Conservation (phyloP, 306 rosid genomes). For the Begonia fuchsioides region DNA sequence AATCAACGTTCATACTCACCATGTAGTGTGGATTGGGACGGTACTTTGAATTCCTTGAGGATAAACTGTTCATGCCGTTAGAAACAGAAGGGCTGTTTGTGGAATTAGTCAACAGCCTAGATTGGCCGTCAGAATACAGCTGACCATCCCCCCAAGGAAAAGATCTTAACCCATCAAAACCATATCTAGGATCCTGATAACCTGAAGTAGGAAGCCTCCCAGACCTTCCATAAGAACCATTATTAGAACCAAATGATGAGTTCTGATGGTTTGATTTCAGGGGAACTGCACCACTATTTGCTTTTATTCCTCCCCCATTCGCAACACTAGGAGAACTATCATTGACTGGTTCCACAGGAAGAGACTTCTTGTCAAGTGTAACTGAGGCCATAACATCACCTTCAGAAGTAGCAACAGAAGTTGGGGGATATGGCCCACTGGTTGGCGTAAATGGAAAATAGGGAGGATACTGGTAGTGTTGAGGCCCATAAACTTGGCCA, state of each 20-base stretch:
- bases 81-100: constrained; percentile 33
- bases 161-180: constrained; percentile 41
- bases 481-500: constrained; percentile 90
- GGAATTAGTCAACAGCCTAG: constrained; percentile 39
- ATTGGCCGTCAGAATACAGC: too few species aligned
- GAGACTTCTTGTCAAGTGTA: constrained; percentile 60
- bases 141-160: constrained; percentile 57
- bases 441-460: constrained; percentile 76
- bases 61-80: constrained; percentile 9
- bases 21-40: constrained; percentile 69
- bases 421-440: constrained; percentile 45
- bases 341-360: constrained; percentile 46
- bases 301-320: constrained; percentile 39
- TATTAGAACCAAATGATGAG: constrained; percentile 18
- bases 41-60: constrained; percentile 58
- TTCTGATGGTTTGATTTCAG: constrained; percentile 23
- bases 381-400: constrained; percentile 51
- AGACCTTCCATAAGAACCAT: constrained; percentile 34
- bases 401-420: constrained; percentile 28
- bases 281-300: constrained; percentile 30
- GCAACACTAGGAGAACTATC: constrained; percentile 42
- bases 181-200: constrained; percentile 75
- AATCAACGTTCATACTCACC: constrained; percentile 37
- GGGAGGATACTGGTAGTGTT: constrained; percentile 92
- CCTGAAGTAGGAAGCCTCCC: constrained; percentile 52